Base-by-base conservation (phyloP, 257 asterid genomes). In the Fraxinus anomala region DNA sequence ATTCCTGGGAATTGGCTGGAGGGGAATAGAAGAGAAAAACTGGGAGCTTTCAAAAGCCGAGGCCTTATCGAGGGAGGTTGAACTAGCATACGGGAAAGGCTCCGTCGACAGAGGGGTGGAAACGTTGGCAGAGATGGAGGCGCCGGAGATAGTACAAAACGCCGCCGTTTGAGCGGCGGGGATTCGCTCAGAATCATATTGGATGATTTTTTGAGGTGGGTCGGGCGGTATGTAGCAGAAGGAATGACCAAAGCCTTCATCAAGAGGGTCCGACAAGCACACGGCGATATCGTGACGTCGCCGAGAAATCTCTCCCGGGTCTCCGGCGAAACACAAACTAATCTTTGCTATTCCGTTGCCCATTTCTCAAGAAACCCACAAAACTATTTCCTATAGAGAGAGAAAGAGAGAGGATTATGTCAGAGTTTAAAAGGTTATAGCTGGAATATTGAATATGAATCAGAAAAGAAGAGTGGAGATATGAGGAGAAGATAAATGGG, bases 241-340 rank as follows among this genome's bases (percentile, higher is more conserved):
- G 31, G 99, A 91, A 87, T 95, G 98, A 37, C 99, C 99, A 34
- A 93, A 33, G 0, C 98, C 99, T 75, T 95, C 99, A 74, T 93
- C 97, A 10, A 87, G 87, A 1, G 96, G 90, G 79, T 90, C 93
- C 1, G 94, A 83, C 0, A 86, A 14, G 47, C 74, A 81, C 11
- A 83, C 76, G 0, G 86, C 89, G 76, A 82, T 79, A 82, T 88
- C 97, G 76, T 85, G 86, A 16, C 89, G 83, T 12, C 97, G 69
- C 74, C 51, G 90, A 59, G 99, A 95, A 31, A 93, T 87, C 65
- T 92, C 95, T 3, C 97, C 98, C 26, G 93, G 86, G 79, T 90
- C 97, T 21, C 96, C 96, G 77, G 96, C 89, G 89, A 90, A 93
- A 79, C 98, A 93, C 1, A 74, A 61, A 54, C 75, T 87, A 21